Evolutionary conservation across 345 rosid species (phyloP), one percentile per base, ranked within the genome.

Genomic region (Clausena lansium): DNA sequence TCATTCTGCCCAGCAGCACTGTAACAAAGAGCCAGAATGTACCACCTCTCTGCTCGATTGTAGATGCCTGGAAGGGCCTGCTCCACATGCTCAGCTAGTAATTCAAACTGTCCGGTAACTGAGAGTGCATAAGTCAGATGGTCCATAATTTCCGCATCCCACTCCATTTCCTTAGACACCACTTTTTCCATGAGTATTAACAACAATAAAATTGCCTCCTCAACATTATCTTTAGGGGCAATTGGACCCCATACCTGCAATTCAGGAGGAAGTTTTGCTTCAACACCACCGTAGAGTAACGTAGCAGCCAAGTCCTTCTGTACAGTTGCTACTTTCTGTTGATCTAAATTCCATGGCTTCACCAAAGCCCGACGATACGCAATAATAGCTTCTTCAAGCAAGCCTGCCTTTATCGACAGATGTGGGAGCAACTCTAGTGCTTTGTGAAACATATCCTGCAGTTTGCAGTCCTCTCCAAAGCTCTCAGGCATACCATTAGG

Each of bases 131-230:
- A 97, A 54, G 88, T 81, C 76, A 97, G 88, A 81, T 91, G 97
- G 80, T 91, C 86, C 91, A 97, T 84, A 80, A 94, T 88, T 81
- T 94, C 98, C 69, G 84, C 77, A 85, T 94, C 97, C 99, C 98
- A 91, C 52, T 83, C 81, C 80, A 91, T 88, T 79, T 93, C 89
- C 58, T 91, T 91, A 73, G 65, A 71, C 25, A 84, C 91, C 79
- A 88, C 86, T 83, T 94, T 94, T 70, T 83, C 85, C 88, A 91
- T 89, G 57, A 94, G 95, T 77, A 91, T 70, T 73, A 97, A 78
- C 60, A 97, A 82, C 77, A 94, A 79, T 79, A 92, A 89, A 76
- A 92, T 85, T 70, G 99, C 97, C 90, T 94, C 98, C 89, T 97
- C 93, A 3, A 75, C 86, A 80, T 85, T 91, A 50, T 85, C 84